Evolutionary conservation across 208 protist genomes (phyloP).

Genomic region (Trypanosoma theileri): DNA sequence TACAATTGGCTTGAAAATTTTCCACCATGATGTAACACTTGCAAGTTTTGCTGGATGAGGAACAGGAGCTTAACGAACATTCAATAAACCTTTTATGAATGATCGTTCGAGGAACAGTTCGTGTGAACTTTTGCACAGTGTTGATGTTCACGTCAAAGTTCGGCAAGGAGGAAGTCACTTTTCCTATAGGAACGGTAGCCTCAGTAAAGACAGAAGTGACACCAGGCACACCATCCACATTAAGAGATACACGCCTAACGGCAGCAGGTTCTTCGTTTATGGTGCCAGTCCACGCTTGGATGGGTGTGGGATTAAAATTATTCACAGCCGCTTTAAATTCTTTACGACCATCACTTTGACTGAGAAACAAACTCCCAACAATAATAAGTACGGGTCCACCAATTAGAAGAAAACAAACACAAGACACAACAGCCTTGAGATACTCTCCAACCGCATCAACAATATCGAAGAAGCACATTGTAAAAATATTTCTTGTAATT

Average conservation of each 20-base stretch:
- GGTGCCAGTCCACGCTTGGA: constrained; percentile 18
- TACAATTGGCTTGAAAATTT: constrained; percentile 10
- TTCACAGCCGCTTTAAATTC: constrained; percentile 23
- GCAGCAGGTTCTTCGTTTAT: constrained; percentile 8
- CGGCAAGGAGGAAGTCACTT: not conserved
- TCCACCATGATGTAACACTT: not conserved
- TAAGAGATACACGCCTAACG: constrained; percentile 18
- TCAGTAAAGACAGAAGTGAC: constrained; percentile 15
- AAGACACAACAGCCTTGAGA: constrained; percentile 15
- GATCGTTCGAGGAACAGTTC: not conserved
- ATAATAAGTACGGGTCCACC: constrained; percentile 23
- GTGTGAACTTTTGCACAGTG: constrained; percentile 6
- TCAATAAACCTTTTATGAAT: not conserved
- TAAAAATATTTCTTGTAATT: constrained; percentile 1
- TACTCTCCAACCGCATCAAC: constrained; percentile 19
- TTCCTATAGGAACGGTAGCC: not conserved
- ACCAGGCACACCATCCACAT: constrained; percentile 1
- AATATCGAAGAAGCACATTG: constrained; percentile 13
- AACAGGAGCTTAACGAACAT: constrained; percentile 5
- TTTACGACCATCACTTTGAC: not conserved
- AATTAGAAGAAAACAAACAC: constrained; percentile 24
- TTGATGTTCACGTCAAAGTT: constrained; percentile 4
- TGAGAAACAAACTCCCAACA: constrained; percentile 12
- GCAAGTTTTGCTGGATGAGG: not conserved
- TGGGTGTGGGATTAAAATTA: constrained; percentile 17